phyloP scores from a whole-genome alignment of 345 rosid genomes.

The Gossypium stocksii region DNA sequence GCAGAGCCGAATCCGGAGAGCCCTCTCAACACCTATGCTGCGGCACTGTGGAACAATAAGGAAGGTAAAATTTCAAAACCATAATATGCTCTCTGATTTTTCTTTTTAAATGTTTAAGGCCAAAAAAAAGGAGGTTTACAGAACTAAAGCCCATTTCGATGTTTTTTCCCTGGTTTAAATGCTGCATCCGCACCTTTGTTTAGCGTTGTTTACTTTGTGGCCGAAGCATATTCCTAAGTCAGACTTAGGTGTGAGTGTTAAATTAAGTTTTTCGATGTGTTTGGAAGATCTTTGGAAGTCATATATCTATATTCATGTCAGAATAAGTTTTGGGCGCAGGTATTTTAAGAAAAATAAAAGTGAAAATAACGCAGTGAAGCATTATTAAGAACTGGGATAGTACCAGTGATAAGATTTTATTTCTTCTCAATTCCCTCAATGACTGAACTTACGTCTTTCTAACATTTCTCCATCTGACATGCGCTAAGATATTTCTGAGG shows the following conservation, averaged over 20 bases:
- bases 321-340: too few relatives aligned
- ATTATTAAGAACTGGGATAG: too few relatives aligned
- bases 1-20: constrained; percentile 61
- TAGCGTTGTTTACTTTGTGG: not conserved
- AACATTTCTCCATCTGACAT: too few relatives aligned
- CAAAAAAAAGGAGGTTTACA: not conserved
- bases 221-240: not conserved
- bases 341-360: too few relatives aligned
- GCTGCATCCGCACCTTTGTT: not conserved
- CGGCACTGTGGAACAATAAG: constrained; percentile 46
- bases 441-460: too few relatives aligned
- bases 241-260: not conserved
- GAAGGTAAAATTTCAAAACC: constrained; percentile 29
- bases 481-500: too few relatives aligned
- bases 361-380: too few relatives aligned
- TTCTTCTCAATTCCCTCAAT: too few relatives aligned
- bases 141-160: not conserved
- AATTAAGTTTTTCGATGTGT: not conserved
- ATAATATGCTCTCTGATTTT: not conserved
- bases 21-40: constrained; percentile 62
- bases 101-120: not conserved
- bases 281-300: too few relatives aligned
- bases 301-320: too few relatives aligned
- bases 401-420: too few relatives aligned
- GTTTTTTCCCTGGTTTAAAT: not conserved